A percentile compares a stretch with the other conserved stretches of the same genome.
These are phyloP conservation scores for Cadophora malorum DNA, from an alignment of 2,329 filamentous ascomycete species.

Conservation along the genomic window DNA sequence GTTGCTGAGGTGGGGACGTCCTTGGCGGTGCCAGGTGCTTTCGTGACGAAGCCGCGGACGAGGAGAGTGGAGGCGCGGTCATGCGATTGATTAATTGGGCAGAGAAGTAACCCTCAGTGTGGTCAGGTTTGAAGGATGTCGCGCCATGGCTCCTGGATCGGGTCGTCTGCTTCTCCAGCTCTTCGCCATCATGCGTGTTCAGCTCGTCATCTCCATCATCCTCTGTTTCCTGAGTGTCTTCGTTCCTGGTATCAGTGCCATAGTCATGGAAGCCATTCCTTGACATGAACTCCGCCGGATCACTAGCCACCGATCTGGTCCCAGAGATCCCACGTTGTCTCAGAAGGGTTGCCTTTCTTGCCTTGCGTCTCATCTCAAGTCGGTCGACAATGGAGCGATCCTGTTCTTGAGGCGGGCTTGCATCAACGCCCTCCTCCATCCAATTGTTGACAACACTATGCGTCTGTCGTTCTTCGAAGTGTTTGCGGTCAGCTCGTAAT, in stretches of 20 bases:
- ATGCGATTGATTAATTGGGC: slow-evolving; percentile 55
- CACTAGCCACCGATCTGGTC: slow-evolving; percentile 65
- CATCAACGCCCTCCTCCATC: slow-evolving; percentile 76
- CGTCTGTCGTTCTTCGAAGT: slow-evolving; percentile 72
- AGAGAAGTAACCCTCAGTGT: slow-evolving; percentile 61
- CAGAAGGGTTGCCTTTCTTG: slow-evolving; percentile 37
- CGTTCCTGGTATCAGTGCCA: slow-evolving; percentile 24
- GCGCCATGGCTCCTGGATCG: slow-evolving; percentile 38
- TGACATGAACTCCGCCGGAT: slow-evolving; percentile 67
- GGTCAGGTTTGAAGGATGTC: slow-evolving; percentile 44
- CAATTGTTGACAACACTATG: slow-evolving; percentile 85
- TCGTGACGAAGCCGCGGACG: slow-evolving; percentile 24
- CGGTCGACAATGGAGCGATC: slow-evolving; percentile 63
- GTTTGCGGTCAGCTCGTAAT: slow-evolving; percentile 63
- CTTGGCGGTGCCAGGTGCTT: slow-evolving; percentile 24
- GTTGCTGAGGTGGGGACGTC: slow-evolving; percentile 32
- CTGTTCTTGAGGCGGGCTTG: slow-evolving; percentile 65
- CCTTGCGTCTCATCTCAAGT: slow-evolving; percentile 54
- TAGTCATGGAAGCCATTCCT: slow-evolving; percentile 42
- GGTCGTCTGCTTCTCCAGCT: slow-evolving; percentile 45
- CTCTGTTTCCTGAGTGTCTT: slow-evolving; percentile 47
- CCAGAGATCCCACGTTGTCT: slow-evolving; percentile 50
- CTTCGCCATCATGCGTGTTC: slow-evolving; percentile 79
- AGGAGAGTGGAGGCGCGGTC: slow-evolving; percentile 34
- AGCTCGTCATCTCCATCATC: slow-evolving; percentile 79